Conservation (phyloP, 2,329 filamentous ascomycete species). For the Tolypocladium ovalisporum region DNA sequence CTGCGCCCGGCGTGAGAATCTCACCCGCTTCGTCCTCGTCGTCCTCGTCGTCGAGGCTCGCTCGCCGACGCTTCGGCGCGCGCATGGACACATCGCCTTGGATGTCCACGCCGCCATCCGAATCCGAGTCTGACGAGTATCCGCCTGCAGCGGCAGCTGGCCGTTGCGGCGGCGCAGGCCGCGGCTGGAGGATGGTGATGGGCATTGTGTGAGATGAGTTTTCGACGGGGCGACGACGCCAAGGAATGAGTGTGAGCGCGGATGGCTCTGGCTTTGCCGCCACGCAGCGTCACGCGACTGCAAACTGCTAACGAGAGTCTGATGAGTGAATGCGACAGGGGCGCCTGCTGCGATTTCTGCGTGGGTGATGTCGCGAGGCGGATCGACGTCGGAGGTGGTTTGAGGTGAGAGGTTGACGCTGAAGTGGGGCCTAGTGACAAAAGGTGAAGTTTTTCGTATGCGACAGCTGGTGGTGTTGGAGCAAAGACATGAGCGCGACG, state of each 20-base stretch:
- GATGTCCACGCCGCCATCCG: constrained; percentile 33
- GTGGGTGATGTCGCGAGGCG: neutral
- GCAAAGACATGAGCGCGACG: neutral
- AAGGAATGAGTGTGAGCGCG: neutral
- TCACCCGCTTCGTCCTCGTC: constrained; percentile 24
- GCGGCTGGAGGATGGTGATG: constrained; percentile 36
- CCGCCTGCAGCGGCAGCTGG: constrained; percentile 9
- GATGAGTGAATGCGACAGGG: neutral
- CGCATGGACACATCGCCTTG: constrained; percentile 35
- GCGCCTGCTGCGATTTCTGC: neutral
- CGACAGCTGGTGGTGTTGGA: neutral
- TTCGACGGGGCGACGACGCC: neutral
- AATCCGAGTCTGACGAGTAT: constrained; percentile 28
- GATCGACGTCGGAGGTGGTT: neutral
- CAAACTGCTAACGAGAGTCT: neutral
- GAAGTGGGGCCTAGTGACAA: constrained; percentile 14
- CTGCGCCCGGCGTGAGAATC: constrained; percentile 80
- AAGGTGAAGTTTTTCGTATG: constrained; percentile 15
- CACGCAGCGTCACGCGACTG: neutral
- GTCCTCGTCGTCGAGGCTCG: constrained; percentile 10
- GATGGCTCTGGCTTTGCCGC: neutral
- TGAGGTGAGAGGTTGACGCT: constrained; percentile 10
- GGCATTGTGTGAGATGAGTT: constrained; percentile 24
- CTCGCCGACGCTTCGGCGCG: constrained; percentile 26
- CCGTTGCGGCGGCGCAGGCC: constrained; percentile 17